Evolutionary conservation across 164 flowering plant species (phyloP).

Genomic region (Paratinospora sagittata): DNA sequence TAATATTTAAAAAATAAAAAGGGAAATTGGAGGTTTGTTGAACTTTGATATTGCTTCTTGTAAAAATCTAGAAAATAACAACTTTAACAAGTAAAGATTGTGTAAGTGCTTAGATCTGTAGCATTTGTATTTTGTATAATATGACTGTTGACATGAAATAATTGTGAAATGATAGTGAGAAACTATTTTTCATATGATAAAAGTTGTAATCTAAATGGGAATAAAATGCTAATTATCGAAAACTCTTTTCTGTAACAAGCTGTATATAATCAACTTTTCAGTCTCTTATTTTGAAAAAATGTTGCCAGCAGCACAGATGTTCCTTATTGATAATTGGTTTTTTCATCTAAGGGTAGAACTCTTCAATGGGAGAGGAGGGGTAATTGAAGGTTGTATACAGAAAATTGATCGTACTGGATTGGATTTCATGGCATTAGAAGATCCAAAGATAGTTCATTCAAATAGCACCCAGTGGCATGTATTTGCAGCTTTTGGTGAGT

Average conservation of each 20-base stretch:
- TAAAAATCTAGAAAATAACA: too few species aligned
- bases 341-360: conserved; percentile 78
- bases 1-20: too few species aligned
- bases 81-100: background rate
- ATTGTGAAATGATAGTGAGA: background rate
- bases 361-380: conserved; percentile 86
- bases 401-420: conserved; percentile 54
- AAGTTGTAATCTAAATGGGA: background rate
- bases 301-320: background rate
- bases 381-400: conserved; percentile 65
- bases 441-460: conserved; percentile 43
- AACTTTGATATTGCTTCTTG: too few species aligned
- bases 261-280: background rate
- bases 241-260: background rate
- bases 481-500: conserved; percentile 81
- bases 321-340: background rate
- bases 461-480: conserved; percentile 73
- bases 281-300: background rate
- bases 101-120: background rate
- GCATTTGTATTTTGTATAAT: too few species aligned
- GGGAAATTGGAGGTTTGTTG: too few species aligned
- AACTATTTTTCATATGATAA: background rate
- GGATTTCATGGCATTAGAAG: conserved; percentile 65
- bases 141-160: background rate
- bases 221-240: too few species aligned